Evolutionary conservation across 331 rosid genomes (phyloP).

Genomic region (Phaseolus coccineus): DNA sequence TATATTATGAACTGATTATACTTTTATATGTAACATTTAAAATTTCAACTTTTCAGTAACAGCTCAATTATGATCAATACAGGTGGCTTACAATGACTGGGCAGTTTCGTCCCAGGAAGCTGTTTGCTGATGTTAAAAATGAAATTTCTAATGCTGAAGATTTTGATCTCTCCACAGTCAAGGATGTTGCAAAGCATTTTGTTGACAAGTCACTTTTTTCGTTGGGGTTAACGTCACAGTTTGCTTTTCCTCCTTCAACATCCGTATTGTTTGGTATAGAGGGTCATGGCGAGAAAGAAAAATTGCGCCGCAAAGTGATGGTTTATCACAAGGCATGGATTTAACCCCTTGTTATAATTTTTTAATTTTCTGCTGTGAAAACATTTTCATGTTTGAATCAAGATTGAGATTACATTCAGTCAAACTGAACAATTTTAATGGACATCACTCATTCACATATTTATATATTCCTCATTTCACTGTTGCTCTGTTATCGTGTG

Average conservation of each 20-base stretch:
- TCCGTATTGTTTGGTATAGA: conserved; percentile 64
- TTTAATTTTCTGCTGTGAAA: background rate
- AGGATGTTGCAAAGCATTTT: conserved; percentile 76
- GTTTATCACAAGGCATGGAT: conserved; percentile 66
- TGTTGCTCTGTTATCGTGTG: conserved; percentile 11
- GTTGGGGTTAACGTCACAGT: conserved; percentile 69
- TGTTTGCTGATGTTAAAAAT: conserved; percentile 66
- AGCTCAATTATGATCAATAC: conserved; percentile 32
- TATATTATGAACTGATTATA: conserved; percentile 7
- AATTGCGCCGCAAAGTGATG: conserved; percentile 67
- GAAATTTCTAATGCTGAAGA: conserved; percentile 60
- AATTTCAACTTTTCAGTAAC: conserved; percentile 26
- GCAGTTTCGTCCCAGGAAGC: conserved; percentile 88
- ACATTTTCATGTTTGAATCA: background rate
- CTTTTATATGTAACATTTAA: conserved; percentile 11
- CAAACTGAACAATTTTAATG: background rate
- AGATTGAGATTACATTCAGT: background rate
- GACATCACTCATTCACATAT: background rate
- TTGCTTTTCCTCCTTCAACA: conserved; percentile 59
- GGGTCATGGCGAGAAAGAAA: conserved; percentile 77
- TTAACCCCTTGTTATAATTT: conserved; percentile 19
- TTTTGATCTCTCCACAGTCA: conserved; percentile 60
- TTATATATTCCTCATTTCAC: conserved; percentile 11
- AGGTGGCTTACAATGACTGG: conserved; percentile 91
- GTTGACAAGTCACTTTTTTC: conserved; percentile 77